Conservation (phyloP, 1,284 basidiomycete genomes). For the Bjerkandera adusta region DNA sequence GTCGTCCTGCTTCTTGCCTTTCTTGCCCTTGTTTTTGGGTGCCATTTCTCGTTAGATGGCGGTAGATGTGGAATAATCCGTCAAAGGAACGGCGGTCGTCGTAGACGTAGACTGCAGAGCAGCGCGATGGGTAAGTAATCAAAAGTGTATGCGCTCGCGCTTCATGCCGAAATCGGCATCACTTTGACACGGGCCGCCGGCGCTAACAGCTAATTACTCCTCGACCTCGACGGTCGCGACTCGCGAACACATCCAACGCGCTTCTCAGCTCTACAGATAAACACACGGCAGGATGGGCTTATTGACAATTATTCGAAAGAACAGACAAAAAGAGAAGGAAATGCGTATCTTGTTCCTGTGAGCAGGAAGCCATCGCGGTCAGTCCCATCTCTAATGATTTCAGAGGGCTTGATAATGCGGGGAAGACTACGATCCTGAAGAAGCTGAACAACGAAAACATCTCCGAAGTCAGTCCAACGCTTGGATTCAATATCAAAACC, state of each 20-base stretch:
- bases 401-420: conserved; percentile 98
- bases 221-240: no score
- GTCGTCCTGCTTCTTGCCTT: conserved; percentile 78
- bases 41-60: no score
- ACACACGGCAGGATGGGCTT: conserved; percentile 71
- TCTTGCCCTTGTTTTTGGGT: conserved; percentile 88
- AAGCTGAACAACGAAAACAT: conserved; percentile 92
- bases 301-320: conserved; percentile 96
- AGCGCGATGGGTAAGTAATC: neutral
- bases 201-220: no score
- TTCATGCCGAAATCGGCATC: conserved; percentile 1
- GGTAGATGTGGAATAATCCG: neutral
- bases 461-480: conserved; percentile 84
- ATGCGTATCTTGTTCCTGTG: conserved; percentile 94
- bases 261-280: no score
- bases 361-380: neutral
- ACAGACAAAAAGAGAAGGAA: conserved; percentile 91
- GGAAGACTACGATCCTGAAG: conserved; percentile 98
- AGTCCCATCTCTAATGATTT: conserved; percentile 1
- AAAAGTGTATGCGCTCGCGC: neutral
- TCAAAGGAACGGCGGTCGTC: neutral
- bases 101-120: conserved; percentile 2
- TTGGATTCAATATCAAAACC: conserved; percentile 99
- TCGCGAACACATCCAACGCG: no score
- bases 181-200: no score